These are phyloP conservation scores for Kwoniella sp. DNA, from an alignment of 768 basidiomycete genomes.

Conservation along the genomic window DNA sequence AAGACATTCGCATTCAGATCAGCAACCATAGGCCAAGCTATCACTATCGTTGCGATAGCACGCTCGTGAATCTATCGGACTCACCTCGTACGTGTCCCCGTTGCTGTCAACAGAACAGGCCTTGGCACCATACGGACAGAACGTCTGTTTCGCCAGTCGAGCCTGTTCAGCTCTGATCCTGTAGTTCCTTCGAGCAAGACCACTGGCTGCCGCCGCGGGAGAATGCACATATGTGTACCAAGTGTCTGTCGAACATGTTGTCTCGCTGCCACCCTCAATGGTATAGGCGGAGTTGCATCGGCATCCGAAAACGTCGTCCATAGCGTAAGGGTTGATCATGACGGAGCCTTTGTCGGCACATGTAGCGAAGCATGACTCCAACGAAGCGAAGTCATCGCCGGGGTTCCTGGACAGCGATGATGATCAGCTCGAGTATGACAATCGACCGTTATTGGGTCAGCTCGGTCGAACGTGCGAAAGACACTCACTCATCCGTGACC, in stretches of 20 bases:
- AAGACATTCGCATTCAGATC: not conserved
- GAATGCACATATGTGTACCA: slow-evolving; percentile 18
- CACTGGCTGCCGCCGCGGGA: slow-evolving; percentile 12
- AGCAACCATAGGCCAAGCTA: not conserved
- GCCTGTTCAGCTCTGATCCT: not conserved
- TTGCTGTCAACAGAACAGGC: slow-evolving; percentile 7
- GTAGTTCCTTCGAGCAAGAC: slow-evolving; percentile 6
- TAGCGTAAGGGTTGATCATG: slow-evolving; percentile 2
- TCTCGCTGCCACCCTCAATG: not conserved
- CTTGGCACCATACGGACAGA: slow-evolving; percentile 10
- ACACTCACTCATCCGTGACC: slow-evolving; percentile 16
- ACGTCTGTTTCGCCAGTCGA: slow-evolving; percentile 3
- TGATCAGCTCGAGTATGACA: not conserved
- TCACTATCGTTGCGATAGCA: not conserved
- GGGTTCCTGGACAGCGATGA: not conserved
- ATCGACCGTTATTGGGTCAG: not conserved
- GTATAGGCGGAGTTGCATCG: slow-evolving; percentile 11
- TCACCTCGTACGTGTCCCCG: slow-evolving; percentile 16
- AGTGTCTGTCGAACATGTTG: not conserved
- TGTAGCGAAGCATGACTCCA: slow-evolving; percentile 8
- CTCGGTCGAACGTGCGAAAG: not conserved
- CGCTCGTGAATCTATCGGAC: not conserved
- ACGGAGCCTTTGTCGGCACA: slow-evolving; percentile 15
- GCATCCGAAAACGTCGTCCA: slow-evolving; percentile 4
- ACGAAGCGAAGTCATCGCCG: not conserved